Percentiles rank a stretch among this genome's conserved stretches.
phyloP scores from a whole-genome alignment of 495 filamentous ascomycete genomes.

The Usnea hakonensis region DNA sequence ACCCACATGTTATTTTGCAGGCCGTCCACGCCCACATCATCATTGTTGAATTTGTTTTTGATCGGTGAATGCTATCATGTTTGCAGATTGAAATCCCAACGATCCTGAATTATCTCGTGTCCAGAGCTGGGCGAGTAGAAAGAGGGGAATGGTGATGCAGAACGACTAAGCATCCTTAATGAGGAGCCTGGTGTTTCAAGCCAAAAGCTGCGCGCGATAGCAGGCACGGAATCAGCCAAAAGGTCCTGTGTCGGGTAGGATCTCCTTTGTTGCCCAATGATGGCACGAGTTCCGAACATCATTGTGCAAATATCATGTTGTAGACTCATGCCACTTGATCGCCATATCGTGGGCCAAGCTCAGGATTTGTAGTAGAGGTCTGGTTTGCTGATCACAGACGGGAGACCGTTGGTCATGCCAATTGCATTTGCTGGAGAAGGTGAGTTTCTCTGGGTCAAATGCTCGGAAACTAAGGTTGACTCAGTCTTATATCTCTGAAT shows the following conservation, averaged over 20 bases:
- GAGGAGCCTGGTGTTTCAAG: neutral
- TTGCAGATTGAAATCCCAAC: neutral
- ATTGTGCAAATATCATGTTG: neutral
- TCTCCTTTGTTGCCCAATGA: neutral
- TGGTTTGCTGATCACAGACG: neutral
- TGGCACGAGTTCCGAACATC: neutral
- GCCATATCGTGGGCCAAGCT: neutral
- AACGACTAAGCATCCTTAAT: neutral
- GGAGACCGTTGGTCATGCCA: neutral
- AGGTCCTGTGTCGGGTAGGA: neutral
- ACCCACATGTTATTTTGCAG: neutral
- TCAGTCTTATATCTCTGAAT: neutral
- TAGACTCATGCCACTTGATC: neutral
- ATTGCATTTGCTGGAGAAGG: neutral
- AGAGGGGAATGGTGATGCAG: neutral
- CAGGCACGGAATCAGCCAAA: neutral
- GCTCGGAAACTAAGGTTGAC: neutral
- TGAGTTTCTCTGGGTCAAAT: neutral
- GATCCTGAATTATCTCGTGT: neutral
- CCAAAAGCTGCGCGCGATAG: neutral
- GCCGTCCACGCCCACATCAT: neutral
- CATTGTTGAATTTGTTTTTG: too few species aligned
- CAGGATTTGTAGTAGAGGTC: neutral
- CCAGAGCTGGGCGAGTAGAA: neutral
- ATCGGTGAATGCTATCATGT: neutral